A percentile compares a stretch with the other conserved stretches of the same genome.
Conservation (phyloP, 257 asterid species). For the Scutellaria minor region DNA sequence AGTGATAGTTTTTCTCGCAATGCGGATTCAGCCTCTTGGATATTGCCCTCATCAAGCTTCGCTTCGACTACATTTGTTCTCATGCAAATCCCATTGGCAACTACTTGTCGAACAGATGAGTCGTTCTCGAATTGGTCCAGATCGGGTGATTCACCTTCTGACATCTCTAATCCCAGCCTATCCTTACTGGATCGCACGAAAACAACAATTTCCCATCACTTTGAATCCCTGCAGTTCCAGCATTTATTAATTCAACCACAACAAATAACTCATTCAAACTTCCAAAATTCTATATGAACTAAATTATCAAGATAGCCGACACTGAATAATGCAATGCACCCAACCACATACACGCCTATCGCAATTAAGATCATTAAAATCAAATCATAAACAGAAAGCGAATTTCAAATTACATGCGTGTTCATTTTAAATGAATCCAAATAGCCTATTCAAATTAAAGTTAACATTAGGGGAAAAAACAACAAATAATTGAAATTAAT, state of each 20-base stretch:
- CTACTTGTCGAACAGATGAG: constrained; percentile 63
- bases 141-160: constrained; percentile 66
- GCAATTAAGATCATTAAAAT: background rate
- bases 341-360: background rate
- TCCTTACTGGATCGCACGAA: constrained; percentile 42
- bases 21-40: constrained; percentile 98
- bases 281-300: constrained; percentile 7
- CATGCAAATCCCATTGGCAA: constrained; percentile 84
- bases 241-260: constrained; percentile 17
- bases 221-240: constrained; percentile 35
- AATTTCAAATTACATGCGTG: background rate
- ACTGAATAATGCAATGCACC: background rate
- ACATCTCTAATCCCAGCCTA: constrained; percentile 56
- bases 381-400: constrained; percentile 9
- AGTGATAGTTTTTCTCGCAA: constrained; percentile 91
- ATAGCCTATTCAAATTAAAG: background rate
- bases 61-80: constrained; percentile 72
- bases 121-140: constrained; percentile 49
- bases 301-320: background rate
- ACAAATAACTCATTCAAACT: constrained; percentile 13
- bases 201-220: constrained; percentile 44
- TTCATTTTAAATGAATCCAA: background rate
- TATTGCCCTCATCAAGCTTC: constrained; percentile 92
- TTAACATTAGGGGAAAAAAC: background rate
- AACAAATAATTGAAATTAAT: background rate